Evolutionary conservation across 129 eudicot species (phyloP), one percentile per base, ranked within the genome.

Genomic region (Ambrosia trifida): DNA sequence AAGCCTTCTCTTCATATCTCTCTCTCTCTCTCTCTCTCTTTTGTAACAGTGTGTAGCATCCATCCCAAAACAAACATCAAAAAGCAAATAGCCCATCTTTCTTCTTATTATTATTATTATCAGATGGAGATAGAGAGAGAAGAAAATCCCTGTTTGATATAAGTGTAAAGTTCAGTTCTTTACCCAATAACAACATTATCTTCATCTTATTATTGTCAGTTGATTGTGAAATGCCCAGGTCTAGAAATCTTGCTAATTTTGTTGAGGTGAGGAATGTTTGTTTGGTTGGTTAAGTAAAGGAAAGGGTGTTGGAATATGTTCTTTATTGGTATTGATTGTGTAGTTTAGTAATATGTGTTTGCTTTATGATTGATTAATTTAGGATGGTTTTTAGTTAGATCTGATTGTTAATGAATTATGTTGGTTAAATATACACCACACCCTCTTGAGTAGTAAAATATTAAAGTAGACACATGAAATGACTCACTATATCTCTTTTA

Each of bases 151-250:
- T 60, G 36, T 72, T 61, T 30, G 14, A 60, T 45, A 44, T 45
- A 44, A 60, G 69, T 60, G 60, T 33, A 58, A 70, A 71, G n/a
- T 56, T 36, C 7, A 56, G 2, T 68, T 7, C n/a, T 69, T 69
- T 33, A 7, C 52, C 74, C 52, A 69, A 52, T 6, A 36, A 36
- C 1, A 36, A 36, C 43, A 41, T 69, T 44, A 45, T 72, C 14
- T 59, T 58, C 5, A 62, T 72, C 59, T 36, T 72, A 24, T 36
- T 72, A 24, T 68, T 59, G 46, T 61, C 69, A 60, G 18, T 61
- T 61, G 77, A 72, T 60, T 61, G 61, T 72, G 61, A 72, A 72
- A 72, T 72, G 77, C 77, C 52, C 76, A 72, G 9, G 5, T 24
- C 28, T 24, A 1, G 7, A 31, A 31, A 32, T 31, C 31, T 16